A percentile compares a stretch with the other conserved stretches of the same genome.
phyloP scores from a whole-genome alignment of 2,329 filamentous ascomycete species.

The Fusarium nematophilum region DNA sequence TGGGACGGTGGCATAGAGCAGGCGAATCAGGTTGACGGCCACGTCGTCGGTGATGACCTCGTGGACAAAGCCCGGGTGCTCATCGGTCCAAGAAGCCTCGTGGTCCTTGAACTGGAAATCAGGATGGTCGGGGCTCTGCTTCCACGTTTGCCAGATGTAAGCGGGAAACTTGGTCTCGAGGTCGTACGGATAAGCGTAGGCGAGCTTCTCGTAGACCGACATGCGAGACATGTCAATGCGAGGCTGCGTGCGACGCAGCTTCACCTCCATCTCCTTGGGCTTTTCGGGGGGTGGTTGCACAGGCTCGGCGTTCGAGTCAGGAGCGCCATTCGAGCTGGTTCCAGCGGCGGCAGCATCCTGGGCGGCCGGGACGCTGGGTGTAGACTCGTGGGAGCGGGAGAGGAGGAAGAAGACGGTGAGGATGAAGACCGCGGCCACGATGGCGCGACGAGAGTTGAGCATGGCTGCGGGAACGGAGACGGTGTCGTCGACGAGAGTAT shows the following conservation, averaged over 20 bases:
- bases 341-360: conserved; percentile 27
- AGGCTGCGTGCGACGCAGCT: conserved; percentile 46
- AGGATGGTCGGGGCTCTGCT: conserved; percentile 80
- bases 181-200: conserved; percentile 95
- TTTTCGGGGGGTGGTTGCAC: conserved; percentile 27
- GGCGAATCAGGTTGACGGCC: conserved; percentile 81
- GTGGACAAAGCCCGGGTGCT: conserved; percentile 92
- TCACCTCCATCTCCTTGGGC: conserved; percentile 33
- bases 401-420: conserved; percentile 77
- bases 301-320: conserved; percentile 36
- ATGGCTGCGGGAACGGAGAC: conserved; percentile 60
- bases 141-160: conserved; percentile 99
- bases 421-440: conserved; percentile 76
- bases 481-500: conserved; percentile 25
- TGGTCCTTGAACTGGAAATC: conserved; percentile 84
- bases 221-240: conserved; percentile 77
- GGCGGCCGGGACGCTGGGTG: conserved; percentile 30
- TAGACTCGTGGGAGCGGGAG: conserved; percentile 66
- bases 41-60: conserved; percentile 96
- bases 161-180: conserved; percentile 89
- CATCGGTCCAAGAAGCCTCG: conserved; percentile 89
- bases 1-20: conserved; percentile 86
- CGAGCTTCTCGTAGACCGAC: conserved; percentile 82
- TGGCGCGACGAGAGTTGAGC: conserved; percentile 82
- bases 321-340: conserved; percentile 32